phyloP scores from a whole-genome alignment of 306 rosid species.

The Trichosanthes truncata region DNA sequence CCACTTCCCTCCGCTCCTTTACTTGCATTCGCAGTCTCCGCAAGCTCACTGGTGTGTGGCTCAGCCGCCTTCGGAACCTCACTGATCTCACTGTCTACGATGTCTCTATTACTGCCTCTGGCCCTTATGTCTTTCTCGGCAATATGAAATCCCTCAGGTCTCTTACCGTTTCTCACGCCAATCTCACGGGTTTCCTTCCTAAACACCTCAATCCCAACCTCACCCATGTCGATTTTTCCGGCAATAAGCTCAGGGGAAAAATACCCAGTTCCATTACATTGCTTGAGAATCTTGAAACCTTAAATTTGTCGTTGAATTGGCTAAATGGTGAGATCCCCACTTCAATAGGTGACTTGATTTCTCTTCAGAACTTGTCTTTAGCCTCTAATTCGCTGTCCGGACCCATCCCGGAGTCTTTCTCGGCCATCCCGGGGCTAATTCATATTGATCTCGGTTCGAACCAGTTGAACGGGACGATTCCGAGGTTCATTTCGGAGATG shows the following conservation, averaged over 20 bases:
- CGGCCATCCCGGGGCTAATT: conserved; percentile 49
- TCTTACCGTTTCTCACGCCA: conserved; percentile 57
- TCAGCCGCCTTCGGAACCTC: conserved; percentile 61
- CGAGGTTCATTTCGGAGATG: conserved; percentile 68
- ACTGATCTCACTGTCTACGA: conserved; percentile 62
- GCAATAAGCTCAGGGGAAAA: conserved; percentile 50
- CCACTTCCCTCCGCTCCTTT: conserved; percentile 64
- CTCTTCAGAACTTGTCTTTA: conserved; percentile 45
- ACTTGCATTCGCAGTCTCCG: conserved; percentile 50
- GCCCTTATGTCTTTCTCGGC: conserved; percentile 71
- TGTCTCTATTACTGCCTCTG: conserved; percentile 45
- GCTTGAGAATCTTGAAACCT: conserved; percentile 42
- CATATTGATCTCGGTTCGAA: conserved; percentile 91
- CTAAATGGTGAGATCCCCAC: conserved; percentile 57
- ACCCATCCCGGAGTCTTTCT: conserved; percentile 59
- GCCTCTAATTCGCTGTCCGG: conserved; percentile 81
- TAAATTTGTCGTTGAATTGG: conserved; percentile 59
- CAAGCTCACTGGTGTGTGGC: conserved; percentile 74
- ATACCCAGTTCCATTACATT: conserved; percentile 52
- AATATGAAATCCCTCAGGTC: conserved; percentile 58
- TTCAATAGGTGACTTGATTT: conserved; percentile 66
- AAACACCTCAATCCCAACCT: conserved; percentile 49
- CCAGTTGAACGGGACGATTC: conserved; percentile 78
- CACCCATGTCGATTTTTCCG: conserved; percentile 73
- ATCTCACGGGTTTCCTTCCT: conserved; percentile 66